Evolutionary conservation across 2,329 filamentous ascomycete species (phyloP), one percentile per base, ranked within the genome.

Genomic region (Phialophora tarda): DNA sequence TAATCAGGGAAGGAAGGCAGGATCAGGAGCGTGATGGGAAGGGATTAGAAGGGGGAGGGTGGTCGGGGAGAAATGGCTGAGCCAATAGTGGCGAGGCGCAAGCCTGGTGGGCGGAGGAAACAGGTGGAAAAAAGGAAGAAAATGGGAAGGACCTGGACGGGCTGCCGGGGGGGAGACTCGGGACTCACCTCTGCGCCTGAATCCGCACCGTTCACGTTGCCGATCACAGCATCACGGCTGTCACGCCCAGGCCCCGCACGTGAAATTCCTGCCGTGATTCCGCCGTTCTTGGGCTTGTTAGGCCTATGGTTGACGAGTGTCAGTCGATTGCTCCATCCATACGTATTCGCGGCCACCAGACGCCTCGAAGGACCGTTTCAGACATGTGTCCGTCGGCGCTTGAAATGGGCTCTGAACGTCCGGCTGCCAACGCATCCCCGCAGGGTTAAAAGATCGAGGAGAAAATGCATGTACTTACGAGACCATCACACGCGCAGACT

Each of bases 401-500:
- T 30, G 28, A 34, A 28, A 48, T 50, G 23, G 26, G 41, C 41
- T 47, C 26, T 14, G 24, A 23, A 23, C 3, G 14, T 7, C 56
- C 56, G 26, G 38, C 38, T 59, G 30, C 26, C 23, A 47, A 17
- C 21, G 56, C 30, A 53, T 34, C 7, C 38, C 7, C 17, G 12
- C 17, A n/a, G 38, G 1, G 21, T 44, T n/a, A n/a, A n/a, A 44
- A 4, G 30, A 66, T 58, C 14, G 21, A 62, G 62, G 44, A 24
- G 26, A 26, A 26, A 63, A 32, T 6, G 54, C 48, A 63, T 34
- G 38, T 57, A 75, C 75, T 75, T 74, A 76, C 88, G 89, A 91
- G 77, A 84, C 85, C 79, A 91, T 90, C 74, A 89, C 84, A 71
- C 88, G 87, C 66, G 86, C 82, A 47, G 87, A 87, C 61, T 83